Evolutionary conservation across 805 yeast genomes (phyloP), one percentile per base, ranked within the genome.

Genomic region (Cyberlindnera euphorbiae): DNA sequence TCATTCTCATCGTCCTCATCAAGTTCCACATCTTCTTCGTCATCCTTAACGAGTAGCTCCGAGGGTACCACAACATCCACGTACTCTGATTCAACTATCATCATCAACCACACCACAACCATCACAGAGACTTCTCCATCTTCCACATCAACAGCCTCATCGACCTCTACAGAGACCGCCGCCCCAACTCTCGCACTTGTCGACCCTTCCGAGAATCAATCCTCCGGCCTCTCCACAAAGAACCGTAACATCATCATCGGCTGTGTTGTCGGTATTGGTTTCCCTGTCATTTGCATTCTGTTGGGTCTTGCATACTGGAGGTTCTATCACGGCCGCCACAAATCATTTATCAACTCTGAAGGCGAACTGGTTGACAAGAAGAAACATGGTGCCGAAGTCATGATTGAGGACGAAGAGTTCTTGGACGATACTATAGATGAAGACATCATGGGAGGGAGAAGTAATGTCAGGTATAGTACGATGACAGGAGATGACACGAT

Each of bases 161-260:
- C 49, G 7, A 47, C 53, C 8, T 46, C 62, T 5, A 33, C 17
- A 1, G 43, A 46, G 2, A 44, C 53, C 12, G 52, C 62, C 0
- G 27, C 55, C 3, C 52, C 51, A n/a, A 42, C 54, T 13, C 21
- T 9, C 5, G 45, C 49, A 1, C 38, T 26, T 9, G 38, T 33
- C 4, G 22, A 28, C 8, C 35, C 43, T 3, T 26, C 22, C 9
- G 9, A 7, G 9, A 19, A 19, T 19, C 7, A 19, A 19, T 7
- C 7, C 22, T 9, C 7, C 32, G 79, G 79, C 0, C 54, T 77
- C 5, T 66, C 78, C 1, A 50, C 60, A n/a, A 43, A 50, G 17
- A 59, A 72, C 42, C 66, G 71, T 35, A 68, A 69, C 37, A 69
- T 80, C 23, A 75, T 79, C 11, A 71, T 79, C 35, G 88, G 88